phyloP scores from a whole-genome alignment of 2,329 filamentous ascomycete genomes.

The Metarhizium brunneum region DNA sequence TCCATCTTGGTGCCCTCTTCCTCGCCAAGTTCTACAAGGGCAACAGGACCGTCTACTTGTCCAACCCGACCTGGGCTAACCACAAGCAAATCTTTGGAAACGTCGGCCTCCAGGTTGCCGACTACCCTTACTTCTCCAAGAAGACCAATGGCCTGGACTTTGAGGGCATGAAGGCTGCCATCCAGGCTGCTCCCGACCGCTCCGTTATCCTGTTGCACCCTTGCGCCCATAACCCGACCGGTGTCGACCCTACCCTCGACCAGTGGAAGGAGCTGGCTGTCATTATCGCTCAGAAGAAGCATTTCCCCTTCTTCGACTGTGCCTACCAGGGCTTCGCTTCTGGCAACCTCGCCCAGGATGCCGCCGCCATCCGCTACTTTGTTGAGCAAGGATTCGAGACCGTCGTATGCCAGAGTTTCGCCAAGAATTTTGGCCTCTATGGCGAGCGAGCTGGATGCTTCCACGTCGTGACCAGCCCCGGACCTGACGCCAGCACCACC shows the following conservation, averaged over 20 bases:
- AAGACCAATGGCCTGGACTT: constrained; percentile 87
- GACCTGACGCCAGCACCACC: constrained; percentile 53
- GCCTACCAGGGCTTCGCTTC: constrained; percentile 98
- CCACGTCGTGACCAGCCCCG: constrained; percentile 77
- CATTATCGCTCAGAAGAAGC: constrained; percentile 65
- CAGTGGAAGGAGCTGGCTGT: constrained; percentile 89
- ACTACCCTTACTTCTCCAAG: constrained; percentile 91
- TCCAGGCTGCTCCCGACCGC: constrained; percentile 62
- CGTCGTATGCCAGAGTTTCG: constrained; percentile 84
- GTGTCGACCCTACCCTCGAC: constrained; percentile 85
- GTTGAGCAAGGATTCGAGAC: constrained; percentile 85
- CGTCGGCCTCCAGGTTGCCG: constrained; percentile 65
- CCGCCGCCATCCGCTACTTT: constrained; percentile 90
- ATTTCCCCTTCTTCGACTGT: constrained; percentile 97
- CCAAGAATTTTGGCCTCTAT: constrained; percentile 97
- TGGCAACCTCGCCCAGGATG: constrained; percentile 75
- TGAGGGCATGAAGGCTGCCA: constrained; percentile 68
- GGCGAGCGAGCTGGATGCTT: constrained; percentile 94
- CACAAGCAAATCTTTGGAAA: constrained; percentile 98
- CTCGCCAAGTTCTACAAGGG: constrained; percentile 80
- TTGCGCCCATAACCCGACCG: constrained; percentile 96
- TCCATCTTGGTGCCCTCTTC: constrained; percentile 90
- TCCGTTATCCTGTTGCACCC: constrained; percentile 89
- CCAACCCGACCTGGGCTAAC: constrained; percentile 95
- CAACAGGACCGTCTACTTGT: constrained; percentile 75